Conservation (phyloP, 345 rosid species). For the Melaleuca quinquenervia region DNA sequence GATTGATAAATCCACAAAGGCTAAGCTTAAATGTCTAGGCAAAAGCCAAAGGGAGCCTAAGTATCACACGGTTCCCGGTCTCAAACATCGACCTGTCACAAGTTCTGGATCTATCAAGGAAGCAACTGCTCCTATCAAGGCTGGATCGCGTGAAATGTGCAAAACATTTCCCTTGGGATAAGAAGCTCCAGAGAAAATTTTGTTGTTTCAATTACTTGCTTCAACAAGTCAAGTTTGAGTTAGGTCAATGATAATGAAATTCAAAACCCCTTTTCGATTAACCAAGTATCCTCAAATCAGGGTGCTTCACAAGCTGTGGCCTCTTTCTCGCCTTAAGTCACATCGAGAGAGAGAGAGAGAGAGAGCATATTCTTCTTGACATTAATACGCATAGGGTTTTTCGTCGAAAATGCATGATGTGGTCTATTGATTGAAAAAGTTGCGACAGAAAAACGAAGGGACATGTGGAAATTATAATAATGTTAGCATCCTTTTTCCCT, state of each 20-base stretch:
- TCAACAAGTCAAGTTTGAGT: neutral
- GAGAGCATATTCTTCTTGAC: too few relatives aligned
- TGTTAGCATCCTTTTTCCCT: neutral
- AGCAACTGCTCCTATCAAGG: neutral
- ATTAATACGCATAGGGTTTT: too few relatives aligned
- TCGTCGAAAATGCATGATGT: too few relatives aligned
- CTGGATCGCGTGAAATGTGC: neutral
- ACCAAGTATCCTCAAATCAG: neutral
- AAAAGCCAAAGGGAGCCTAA: neutral
- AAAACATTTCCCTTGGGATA: neutral
- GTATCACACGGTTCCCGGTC: neutral
- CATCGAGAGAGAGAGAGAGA: too few relatives aligned
- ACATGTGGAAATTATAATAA: neutral
- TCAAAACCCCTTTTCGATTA: neutral
- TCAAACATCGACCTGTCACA: neutral
- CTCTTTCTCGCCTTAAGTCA: too few relatives aligned
- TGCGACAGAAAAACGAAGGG: rapidly evolving
- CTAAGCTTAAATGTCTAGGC: too few relatives aligned
- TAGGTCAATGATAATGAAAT: neutral
- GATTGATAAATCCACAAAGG: neutral
- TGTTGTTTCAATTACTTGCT: neutral
- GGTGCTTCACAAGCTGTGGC: too few relatives aligned
- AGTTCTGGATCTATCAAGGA: neutral
- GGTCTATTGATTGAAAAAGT: neutral
- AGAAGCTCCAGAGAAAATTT: neutral